Evolutionary conservation across 257 asterid species (phyloP), one percentile per base, ranked within the genome.

Genomic region (Capsicum baccatum): DNA sequence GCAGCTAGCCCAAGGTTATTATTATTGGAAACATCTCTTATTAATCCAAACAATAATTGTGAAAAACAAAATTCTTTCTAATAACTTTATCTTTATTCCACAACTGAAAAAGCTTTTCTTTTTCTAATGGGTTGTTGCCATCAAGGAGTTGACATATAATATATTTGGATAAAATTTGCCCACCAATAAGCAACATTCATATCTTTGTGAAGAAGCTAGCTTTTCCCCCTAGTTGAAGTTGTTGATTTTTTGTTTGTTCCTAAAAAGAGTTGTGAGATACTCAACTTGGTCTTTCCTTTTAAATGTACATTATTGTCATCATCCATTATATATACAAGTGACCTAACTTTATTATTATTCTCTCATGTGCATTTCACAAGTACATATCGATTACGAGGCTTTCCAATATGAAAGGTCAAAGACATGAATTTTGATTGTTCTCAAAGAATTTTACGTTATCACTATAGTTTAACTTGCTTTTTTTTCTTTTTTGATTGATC

Each of bases 81-180:
- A 52, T n/a, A 48, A 19, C 42, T 71, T 73, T 71, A 71, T 71
- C 10, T 19, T 50, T 76, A 52, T 76, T 52, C 48, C 62, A 76
- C 3, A 48, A 48, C 80, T 73, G 0, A 9, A 9, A 21, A 74
- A 50, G 13, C 13, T 3, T 74, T 48, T n/a, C 5, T n/a, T 58
- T 54, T 7, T 60, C 1, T 50, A 50, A 19, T 50, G 12, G 63
- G 26, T 13, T 52, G 81, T 76, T 76, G 8, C 63, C 62, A 26
- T 76, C 63, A 76, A 50, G 26, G 47, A 21, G 26, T 21, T 76
- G 81, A 76, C 81, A 7, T 21, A 15, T 39, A 68, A 16, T 66
- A n/a, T 12, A 3, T 76, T 21, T 76, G 47, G 81, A 76, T 52
- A 76, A 76, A 76, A 50, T 76, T 76, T 76, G 48, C 62, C 63